phyloP scores from a whole-genome alignment of 306 rosid species.

The Rubus idaeus region DNA sequence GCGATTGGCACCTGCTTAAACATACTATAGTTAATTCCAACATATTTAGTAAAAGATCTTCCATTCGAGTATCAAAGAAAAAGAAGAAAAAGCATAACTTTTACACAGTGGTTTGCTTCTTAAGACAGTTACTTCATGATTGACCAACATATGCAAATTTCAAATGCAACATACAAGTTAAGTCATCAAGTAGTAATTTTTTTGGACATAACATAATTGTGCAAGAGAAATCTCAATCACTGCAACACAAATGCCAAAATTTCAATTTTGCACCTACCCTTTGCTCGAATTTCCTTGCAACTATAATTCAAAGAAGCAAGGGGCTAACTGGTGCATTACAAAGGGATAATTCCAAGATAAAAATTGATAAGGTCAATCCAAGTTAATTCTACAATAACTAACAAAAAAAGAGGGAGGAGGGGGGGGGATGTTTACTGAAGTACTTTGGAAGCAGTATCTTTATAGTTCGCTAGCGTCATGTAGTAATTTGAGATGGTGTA shows the following conservation, averaged over 20 bases:
- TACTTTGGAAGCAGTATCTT: not conserved
- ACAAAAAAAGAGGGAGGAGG: not conserved
- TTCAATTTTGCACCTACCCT: conserved; percentile 7
- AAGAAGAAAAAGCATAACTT: no score
- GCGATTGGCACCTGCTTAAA: conserved; percentile 70
- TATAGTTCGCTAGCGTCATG: not conserved
- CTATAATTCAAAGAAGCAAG: conserved; percentile 8
- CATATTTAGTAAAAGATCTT: conserved; percentile 3
- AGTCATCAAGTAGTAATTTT: not conserved
- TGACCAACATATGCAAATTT: not conserved
- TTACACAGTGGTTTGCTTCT: not conserved
- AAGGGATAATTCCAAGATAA: not conserved
- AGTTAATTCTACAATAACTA: not conserved
- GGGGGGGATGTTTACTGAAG: not conserved
- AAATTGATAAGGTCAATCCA: not conserved
- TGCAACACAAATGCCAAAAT: not conserved
- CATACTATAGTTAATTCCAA: conserved; percentile 19
- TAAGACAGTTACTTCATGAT: not conserved
- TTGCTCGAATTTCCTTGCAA: conserved; percentile 13
- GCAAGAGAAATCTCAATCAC: not conserved
- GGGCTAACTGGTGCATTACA: conserved; percentile 8
- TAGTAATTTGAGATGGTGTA: not conserved
- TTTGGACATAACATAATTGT: not conserved
- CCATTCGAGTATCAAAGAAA: not conserved
- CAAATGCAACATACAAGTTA: not conserved